Evolutionary conservation across 1,284 basidiomycete species (phyloP).

Genomic region (Ceratobasidium sp.): DNA sequence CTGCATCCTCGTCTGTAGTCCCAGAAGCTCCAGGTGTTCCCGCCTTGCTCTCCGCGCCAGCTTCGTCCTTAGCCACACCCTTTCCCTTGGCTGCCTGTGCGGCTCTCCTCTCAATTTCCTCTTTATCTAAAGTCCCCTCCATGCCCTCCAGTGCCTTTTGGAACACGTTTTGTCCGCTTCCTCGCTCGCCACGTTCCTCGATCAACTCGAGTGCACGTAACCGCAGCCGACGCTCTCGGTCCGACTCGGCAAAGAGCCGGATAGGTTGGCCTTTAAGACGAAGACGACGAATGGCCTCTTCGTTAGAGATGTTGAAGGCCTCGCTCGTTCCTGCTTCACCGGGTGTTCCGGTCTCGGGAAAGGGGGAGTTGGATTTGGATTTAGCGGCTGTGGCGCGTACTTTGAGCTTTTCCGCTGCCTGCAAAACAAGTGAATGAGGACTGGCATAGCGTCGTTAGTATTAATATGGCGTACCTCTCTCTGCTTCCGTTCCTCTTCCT

Average conservation of each 20-base stretch:
- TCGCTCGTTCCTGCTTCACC: conserved; percentile 42
- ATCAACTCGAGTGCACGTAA: conserved; percentile 93
- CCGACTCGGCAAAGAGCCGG: conserved; percentile 92
- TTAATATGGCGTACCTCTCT: conserved; percentile 45
- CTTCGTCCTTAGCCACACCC: conserved; percentile 64
- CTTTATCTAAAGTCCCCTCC: conserved; percentile 69
- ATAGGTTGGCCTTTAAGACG: conserved; percentile 94
- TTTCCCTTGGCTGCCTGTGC: conserved; percentile 62
- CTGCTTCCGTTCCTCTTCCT: conserved; percentile 43
- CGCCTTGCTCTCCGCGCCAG: conserved; percentile 46
- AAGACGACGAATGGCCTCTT: conserved; percentile 89
- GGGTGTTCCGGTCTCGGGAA: conserved; percentile 51
- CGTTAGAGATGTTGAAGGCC: conserved; percentile 89
- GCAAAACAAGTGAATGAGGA: conserved; percentile 18
- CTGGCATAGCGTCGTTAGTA: conserved; percentile 46
- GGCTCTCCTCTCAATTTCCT: conserved; percentile 55
- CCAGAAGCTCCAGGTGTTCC: conserved; percentile 44
- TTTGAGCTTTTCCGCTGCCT: conserved; percentile 22
- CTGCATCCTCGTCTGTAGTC: conserved; percentile 57
- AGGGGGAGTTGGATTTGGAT: conserved; percentile 47
- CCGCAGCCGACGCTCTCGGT: conserved; percentile 90
- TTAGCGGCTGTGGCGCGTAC: conserved; percentile 44
- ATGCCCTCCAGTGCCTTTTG: conserved; percentile 92
- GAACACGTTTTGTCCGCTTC: conserved; percentile 89
- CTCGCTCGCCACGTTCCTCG: conserved; percentile 80